These are phyloP conservation scores for Hygrocybe punicea DNA, from an alignment of 768 basidiomycete genomes.

Conservation along the genomic window DNA sequence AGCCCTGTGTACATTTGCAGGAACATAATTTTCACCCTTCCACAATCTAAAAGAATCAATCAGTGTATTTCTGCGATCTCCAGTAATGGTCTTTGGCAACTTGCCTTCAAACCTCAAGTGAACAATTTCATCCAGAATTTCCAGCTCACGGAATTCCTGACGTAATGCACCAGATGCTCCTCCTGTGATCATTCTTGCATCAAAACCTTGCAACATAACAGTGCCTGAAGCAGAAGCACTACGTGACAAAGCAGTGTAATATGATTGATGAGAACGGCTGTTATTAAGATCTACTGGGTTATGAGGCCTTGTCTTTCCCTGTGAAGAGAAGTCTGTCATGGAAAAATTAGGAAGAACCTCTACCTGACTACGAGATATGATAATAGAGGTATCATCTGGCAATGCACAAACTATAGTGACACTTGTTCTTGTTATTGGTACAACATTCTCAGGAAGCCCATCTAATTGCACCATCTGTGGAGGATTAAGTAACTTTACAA, in stretches of 20 bases:
- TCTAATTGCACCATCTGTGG: neutral
- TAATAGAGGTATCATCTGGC: conserved; percentile 17
- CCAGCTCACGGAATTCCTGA: conserved; percentile 21
- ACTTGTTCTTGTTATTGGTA: conserved; percentile 21
- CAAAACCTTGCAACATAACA: conserved; percentile 26
- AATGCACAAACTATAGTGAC: conserved; percentile 11
- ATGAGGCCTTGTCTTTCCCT: conserved; percentile 19
- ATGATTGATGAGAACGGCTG: conserved; percentile 12
- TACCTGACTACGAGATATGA: conserved; percentile 21
- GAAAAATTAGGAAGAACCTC: conserved; percentile 24
- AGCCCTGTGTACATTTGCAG: neutral
- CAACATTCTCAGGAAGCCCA: conserved; percentile 11
- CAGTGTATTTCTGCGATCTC: neutral
- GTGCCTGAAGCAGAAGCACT: conserved; percentile 20
- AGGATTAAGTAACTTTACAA: conserved; percentile 19
- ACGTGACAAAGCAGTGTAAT: conserved; percentile 19
- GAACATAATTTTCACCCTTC: conserved; percentile 6
- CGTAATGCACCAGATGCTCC: conserved; percentile 12
- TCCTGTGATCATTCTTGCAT: conserved; percentile 15
- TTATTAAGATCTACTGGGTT: conserved; percentile 28
- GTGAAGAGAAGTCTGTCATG: conserved; percentile 30
- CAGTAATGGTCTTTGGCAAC: neutral
- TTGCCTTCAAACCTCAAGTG: conserved; percentile 9
- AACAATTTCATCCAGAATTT: conserved; percentile 22
- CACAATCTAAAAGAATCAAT: neutral